These are phyloP conservation scores for Lasiosphaeris hirsuta DNA, from an alignment of 495 filamentous ascomycete species.

Conservation along the genomic window DNA sequence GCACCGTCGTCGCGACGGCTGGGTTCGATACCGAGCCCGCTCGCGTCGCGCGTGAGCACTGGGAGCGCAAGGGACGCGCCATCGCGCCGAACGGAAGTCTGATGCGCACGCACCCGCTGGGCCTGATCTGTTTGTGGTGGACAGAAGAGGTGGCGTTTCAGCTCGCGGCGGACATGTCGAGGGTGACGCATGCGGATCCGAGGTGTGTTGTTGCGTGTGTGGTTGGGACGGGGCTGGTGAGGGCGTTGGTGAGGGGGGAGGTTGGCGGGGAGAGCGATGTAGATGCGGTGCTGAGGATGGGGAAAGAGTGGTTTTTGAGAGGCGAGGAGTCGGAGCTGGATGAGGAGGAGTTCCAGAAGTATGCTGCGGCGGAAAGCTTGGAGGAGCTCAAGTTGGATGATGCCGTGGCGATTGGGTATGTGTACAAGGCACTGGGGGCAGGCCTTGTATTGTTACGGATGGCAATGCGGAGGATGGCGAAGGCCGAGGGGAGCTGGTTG, in stretches of 20 bases:
- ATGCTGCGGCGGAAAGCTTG: constrained; percentile 30
- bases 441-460: constrained; percentile 37
- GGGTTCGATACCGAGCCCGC: constrained; percentile 33
- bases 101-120: constrained; percentile 47
- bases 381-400: constrained; percentile 40
- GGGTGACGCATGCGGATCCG: constrained; percentile 45
- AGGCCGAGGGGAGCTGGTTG: constrained; percentile 1
- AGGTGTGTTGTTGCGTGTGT: constrained; percentile 45
- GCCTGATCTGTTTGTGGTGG: constrained; percentile 35
- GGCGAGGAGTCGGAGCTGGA: constrained; percentile 30
- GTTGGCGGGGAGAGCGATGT: constrained; percentile 33
- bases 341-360: constrained; percentile 31
- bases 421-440: constrained; percentile 46
- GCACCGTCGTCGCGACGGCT: constrained; percentile 26
- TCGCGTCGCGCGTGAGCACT: constrained; percentile 29
- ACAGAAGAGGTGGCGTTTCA: constrained; percentile 33
- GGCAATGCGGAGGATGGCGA: constrained; percentile 28
- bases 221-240: constrained; percentile 37
- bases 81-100: constrained; percentile 48
- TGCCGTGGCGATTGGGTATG: constrained; percentile 42
- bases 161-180: constrained; percentile 24
- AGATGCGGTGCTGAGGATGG: constrained; percentile 27
- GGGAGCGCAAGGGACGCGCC: constrained; percentile 29
- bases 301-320: constrained; percentile 21
- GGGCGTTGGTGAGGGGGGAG: constrained; percentile 41